phyloP scores from a whole-genome alignment of 2,329 filamentous ascomycete species.

The Chrysoporthe austroafricana region DNA sequence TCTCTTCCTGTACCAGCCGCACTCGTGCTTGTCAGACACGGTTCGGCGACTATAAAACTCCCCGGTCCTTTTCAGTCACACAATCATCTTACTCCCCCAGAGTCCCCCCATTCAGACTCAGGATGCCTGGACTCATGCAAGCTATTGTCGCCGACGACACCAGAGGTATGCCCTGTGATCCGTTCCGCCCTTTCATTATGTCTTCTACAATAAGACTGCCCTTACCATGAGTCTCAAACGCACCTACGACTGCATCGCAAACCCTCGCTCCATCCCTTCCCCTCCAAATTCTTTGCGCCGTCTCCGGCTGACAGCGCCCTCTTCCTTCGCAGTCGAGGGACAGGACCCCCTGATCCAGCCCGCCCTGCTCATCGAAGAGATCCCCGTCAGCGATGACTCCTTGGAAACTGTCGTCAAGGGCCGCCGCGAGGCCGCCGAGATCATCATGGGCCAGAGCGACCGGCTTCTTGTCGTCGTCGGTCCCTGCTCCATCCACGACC shows the following conservation, averaged over 20 bases:
- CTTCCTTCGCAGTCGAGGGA: conserved; percentile 70
- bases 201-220: background rate
- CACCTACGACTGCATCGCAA: conserved; percentile 4
- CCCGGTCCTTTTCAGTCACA: conserved; percentile 8
- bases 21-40: conserved; percentile 18
- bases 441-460: conserved; percentile 80
- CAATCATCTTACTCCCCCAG: conserved; percentile 14
- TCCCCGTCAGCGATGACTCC: conserved; percentile 69
- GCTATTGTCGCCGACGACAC: conserved; percentile 50
- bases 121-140: conserved; percentile 47
- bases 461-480: conserved; percentile 93
- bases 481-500: conserved; percentile 97
- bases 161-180: conserved; percentile 36
- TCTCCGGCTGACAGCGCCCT: conserved; percentile 35
- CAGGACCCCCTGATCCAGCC: conserved; percentile 94
- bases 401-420: conserved; percentile 72
- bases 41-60: background rate
- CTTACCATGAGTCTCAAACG: conserved; percentile 5
- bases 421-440: conserved; percentile 69
- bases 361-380: conserved; percentile 82
- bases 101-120: conserved; percentile 28
- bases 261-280: background rate
- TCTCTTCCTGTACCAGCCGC: background rate
- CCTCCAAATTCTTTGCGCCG: background rate
- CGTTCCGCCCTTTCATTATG: background rate